Percentiles rank a stretch among this genome's conserved stretches.
These are phyloP conservation scores for Arachis stenosperma DNA, from an alignment of 306 rosid genomes.

Conservation along the genomic window DNA sequence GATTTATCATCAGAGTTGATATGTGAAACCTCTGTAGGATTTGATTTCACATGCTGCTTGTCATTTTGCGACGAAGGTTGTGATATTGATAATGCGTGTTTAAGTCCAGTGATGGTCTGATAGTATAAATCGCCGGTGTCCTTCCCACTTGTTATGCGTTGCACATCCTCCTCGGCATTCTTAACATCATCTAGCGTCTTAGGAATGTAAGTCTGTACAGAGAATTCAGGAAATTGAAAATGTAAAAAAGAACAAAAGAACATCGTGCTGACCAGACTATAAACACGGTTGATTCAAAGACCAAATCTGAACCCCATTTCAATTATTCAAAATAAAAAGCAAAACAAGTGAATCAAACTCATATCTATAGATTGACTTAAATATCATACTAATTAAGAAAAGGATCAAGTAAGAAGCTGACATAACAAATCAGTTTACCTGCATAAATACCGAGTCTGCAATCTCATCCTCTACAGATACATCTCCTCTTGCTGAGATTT, in stretches of 20 bases:
- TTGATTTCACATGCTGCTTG: slow-evolving; percentile 33
- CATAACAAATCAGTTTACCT: slow-evolving; percentile 53
- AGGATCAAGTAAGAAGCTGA: neutral
- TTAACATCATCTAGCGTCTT: slow-evolving; percentile 74
- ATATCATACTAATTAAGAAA: neutral
- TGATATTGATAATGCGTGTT: slow-evolving; percentile 49
- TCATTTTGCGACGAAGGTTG: slow-evolving; percentile 40
- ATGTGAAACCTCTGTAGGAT: slow-evolving; percentile 23
- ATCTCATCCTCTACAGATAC: slow-evolving; percentile 78
- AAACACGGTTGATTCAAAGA: neutral
- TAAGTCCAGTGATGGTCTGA: slow-evolving; percentile 83
- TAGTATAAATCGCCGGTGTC: slow-evolving; percentile 73
- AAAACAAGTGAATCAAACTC: neutral
- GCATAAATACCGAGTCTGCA: slow-evolving; percentile 75
- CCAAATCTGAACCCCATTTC: slow-evolving; percentile 20
- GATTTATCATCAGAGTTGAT: slow-evolving; percentile 15
- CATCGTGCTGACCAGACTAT: slow-evolving; percentile 11
- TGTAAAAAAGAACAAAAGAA: slow-evolving; percentile 12
- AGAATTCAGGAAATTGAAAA: neutral
- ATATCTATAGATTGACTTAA: neutral
- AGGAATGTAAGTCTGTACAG: slow-evolving; percentile 73
- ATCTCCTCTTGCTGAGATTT: slow-evolving; percentile 64
- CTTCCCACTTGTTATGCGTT: slow-evolving; percentile 66
- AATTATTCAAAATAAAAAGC: neutral
- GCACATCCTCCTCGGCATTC: slow-evolving; percentile 77